Percentiles rank a stretch among this genome's conserved stretches.
Conservation (phyloP, 2,329 filamentous ascomycete genomes). For the Phaeosphaeriaceae sp. region DNA sequence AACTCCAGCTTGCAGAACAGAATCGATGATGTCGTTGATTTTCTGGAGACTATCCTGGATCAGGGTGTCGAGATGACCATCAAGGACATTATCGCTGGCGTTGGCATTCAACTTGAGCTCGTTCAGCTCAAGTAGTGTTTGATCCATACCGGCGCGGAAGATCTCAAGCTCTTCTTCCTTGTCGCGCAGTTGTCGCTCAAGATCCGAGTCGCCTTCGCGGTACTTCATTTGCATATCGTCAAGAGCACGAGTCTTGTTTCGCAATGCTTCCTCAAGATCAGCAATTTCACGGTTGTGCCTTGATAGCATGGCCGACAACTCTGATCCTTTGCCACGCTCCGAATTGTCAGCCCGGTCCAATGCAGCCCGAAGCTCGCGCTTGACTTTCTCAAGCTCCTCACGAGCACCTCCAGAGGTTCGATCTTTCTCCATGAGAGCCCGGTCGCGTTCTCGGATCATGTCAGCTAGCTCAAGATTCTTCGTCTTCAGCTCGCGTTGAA, state of each 20-base stretch:
- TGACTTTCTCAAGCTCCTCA: slow-evolving; percentile 93
- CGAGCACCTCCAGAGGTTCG: slow-evolving; percentile 83
- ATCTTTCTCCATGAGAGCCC: slow-evolving; percentile 92
- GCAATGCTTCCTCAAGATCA: slow-evolving; percentile 89
- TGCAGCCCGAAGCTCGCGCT: slow-evolving; percentile 90
- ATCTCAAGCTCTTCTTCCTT: slow-evolving; percentile 98
- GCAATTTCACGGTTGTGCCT: slow-evolving; percentile 98
- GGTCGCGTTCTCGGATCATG: slow-evolving; percentile 96
- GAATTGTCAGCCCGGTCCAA: slow-evolving; percentile 90
- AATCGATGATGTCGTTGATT: slow-evolving; percentile 97
- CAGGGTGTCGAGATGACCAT: slow-evolving; percentile 89
- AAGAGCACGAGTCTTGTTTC: slow-evolving; percentile 83
- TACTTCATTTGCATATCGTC: slow-evolving; percentile 82
- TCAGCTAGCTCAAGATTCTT: slow-evolving; percentile 99
- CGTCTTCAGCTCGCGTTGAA: slow-evolving; percentile 97
- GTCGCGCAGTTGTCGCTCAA: slow-evolving; percentile 83
- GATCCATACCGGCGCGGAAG: slow-evolving; percentile 97
- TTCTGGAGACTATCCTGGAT: slow-evolving; percentile 86
- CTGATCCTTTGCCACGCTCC: slow-evolving; percentile 91
- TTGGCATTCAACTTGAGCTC: slow-evolving; percentile 70
- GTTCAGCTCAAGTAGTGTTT: slow-evolving; percentile 90
- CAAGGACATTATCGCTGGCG: slow-evolving; percentile 78
- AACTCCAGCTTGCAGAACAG: slow-evolving; percentile 90
- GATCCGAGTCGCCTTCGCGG: slow-evolving; percentile 80
- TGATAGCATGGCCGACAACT: slow-evolving; percentile 90